Conservation (phyloP, 441 rosid genomes). For the Flueggea neowawraea region DNA sequence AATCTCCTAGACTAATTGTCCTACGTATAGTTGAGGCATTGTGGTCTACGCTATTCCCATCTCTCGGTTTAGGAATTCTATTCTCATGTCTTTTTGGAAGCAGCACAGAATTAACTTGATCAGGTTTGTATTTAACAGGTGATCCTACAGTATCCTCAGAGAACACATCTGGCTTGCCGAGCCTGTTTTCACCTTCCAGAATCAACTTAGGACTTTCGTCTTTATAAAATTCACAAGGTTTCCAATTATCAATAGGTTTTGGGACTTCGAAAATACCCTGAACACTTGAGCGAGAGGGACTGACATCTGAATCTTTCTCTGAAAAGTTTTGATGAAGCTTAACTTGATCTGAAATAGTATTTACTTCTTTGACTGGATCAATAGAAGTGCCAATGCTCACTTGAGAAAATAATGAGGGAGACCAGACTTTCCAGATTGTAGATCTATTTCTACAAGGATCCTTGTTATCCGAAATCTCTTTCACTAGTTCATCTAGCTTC, state of each 20-base stretch:
- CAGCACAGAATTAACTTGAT: constrained; percentile 31
- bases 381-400: constrained; percentile 21
- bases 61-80: constrained; percentile 32
- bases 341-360: constrained; percentile 27
- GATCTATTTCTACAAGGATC: constrained; percentile 29
- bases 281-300: constrained; percentile 31
- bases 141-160: constrained; percentile 15
- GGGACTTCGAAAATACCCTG: constrained; percentile 71
- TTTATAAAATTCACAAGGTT: constrained; percentile 12
- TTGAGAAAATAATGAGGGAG: constrained; percentile 39
- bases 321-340: constrained; percentile 20
- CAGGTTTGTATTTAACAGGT: constrained; percentile 12
- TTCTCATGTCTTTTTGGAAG: constrained; percentile 25
- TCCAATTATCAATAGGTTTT: constrained; percentile 18
- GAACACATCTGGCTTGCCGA: constrained; percentile 29
- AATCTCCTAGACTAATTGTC: constrained; percentile 13
- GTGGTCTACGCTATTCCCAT: constrained; percentile 16
- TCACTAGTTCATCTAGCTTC: constrained; percentile 37
- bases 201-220: constrained; percentile 13
- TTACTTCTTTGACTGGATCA: constrained; percentile 31
- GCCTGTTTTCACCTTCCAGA: constrained; percentile 30
- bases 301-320: constrained; percentile 17
- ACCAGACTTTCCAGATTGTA: constrained; percentile 25
- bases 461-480: constrained; percentile 41
- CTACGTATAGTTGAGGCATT: constrained; percentile 12